Conservation (phyloP, 352 stramenopile genomes). For the Pythium monospermum region DNA sequence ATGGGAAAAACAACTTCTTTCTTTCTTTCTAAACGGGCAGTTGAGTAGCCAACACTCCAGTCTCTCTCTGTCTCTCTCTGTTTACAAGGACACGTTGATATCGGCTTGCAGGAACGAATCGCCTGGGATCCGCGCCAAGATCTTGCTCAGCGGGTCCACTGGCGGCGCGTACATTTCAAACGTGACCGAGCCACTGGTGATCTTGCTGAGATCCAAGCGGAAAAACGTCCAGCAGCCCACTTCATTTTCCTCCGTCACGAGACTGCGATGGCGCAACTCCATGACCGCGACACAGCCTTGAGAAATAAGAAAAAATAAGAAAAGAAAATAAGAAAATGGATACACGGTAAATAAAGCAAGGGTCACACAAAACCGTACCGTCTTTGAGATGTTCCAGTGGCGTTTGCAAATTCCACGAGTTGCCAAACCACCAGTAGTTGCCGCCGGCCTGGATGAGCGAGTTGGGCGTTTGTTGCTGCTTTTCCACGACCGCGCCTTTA, state of each 20-base stretch:
- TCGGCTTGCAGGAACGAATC: conserved; percentile 87
- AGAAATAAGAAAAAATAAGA: conserved; percentile 5
- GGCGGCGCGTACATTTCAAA: conserved; percentile 88
- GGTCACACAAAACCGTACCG: conserved; percentile 36
- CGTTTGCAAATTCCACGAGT: conserved; percentile 85
- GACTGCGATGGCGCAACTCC: conserved; percentile 79
- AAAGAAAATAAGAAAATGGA: not conserved
- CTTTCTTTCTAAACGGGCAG: not conserved
- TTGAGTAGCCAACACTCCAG: not conserved
- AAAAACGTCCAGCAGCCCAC: conserved; percentile 89
- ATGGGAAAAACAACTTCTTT: too few species aligned
- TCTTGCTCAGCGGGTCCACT: conserved; percentile 82
- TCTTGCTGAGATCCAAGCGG: conserved; percentile 84
- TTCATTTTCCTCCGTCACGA: conserved; percentile 81
- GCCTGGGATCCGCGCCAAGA: conserved; percentile 75
- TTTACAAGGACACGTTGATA: conserved; percentile 83
- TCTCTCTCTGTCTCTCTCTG: conserved; percentile 2
- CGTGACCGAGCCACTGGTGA: conserved; percentile 78
- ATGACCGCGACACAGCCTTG: conserved; percentile 83
- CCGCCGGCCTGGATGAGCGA: conserved; percentile 81
- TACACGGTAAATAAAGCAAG: not conserved
- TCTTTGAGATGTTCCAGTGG: conserved; percentile 84
- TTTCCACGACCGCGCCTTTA: conserved; percentile 65
- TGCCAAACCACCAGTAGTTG: conserved; percentile 89
- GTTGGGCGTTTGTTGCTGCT: conserved; percentile 72